Evolutionary conservation across 192 early-diverging fungal species (phyloP), one percentile per base, ranked within the genome.

Genomic region (Rhizophagus clarus): DNA sequence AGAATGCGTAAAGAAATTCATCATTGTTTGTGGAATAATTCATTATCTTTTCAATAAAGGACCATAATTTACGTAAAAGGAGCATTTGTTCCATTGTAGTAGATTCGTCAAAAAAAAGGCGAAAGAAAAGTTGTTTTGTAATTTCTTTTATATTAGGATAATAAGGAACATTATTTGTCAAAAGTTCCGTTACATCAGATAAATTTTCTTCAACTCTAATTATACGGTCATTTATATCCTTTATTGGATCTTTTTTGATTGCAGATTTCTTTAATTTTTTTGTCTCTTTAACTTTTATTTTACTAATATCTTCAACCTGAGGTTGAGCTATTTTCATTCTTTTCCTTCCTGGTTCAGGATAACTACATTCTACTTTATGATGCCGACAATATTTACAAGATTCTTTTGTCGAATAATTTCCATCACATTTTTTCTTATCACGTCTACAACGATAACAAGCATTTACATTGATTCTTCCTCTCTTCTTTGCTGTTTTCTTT

Each of bases 141-240:
- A 22, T 56, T 56, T 56, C 51, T 56, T 17, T 22, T 6, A 56
- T 20, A 56, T 56, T 17, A 17, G 17, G 17, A 22, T 56, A 17
- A 20, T 17, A 17, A 56, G 2, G 37, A 40, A 40, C 37, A 40
- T 40, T 17, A 22, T 56, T 22, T 7, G 17, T 1, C 20, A 56
- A 22, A 56, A 56, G 51, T 56, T 56, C 51, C 3, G 51, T 56
- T 22, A 56, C 20, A 22, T 22, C 51, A 56, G 17, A 15, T 56
- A 56, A 56, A 56, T 56, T 56, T 56, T 56, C 51, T 56, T 56
- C 51, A 56, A 56, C 51, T 56, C n/a, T 56, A 56, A 56, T 56
- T 7, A 56, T 56, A 22, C 51, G 51, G 0, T 56, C 51, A 22
- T 20, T 7, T 22, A 56, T 22, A 22, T 56, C 51, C 1, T 56